Evolutionary conservation across 208 protist species (phyloP), one percentile per base, ranked within the genome.

Genomic region (Acanthamoeba lenticulata): DNA sequence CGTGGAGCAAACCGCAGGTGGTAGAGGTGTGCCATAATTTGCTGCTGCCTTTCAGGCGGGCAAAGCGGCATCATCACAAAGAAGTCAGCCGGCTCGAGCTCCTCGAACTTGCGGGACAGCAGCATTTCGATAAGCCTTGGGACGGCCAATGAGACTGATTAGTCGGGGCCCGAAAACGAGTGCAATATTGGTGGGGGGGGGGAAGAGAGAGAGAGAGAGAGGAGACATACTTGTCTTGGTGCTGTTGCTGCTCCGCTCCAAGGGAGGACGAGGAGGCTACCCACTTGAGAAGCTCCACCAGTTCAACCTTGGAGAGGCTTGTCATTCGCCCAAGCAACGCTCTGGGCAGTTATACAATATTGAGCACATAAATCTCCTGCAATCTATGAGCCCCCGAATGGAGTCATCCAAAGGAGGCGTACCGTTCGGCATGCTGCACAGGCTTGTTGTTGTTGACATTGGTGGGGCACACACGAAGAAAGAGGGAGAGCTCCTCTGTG

Each of bases 361-460:
- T n/a, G n/a, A n/a, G n/a, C n/a, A n/a, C n/a, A n/a, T n/a, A n/a
- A n/a, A n/a, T n/a, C n/a, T n/a, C n/a, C n/a, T n/a, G n/a, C n/a
- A n/a, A n/a, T n/a, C n/a, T n/a, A n/a, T n/a, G n/a, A n/a, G n/a
- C n/a, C n/a, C n/a, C n/a, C n/a, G n/a, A n/a, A n/a, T n/a, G n/a
- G n/a, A n/a, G 27, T 34, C 27, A n/a, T 3, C 4, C 11, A 36
- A 52, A 52, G 47, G 47, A 5, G 5, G 47, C 57, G 6, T 21
- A 77, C 77, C 47, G 77, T 42, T 88, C 77, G 21, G 77, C 77
- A 11, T 88, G 77, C 77, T 88, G 19, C 2, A 88, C 45, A 19
- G 77, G 45, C 77, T 88, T 88, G 77, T 42, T 60, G 77, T 88
- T 88, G 77, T 88, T 88, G 44, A 42, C 44, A 2, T 88, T 49